Conservation (phyloP, 2,329 filamentous ascomycete species). For the Metarhizium rileyi region DNA sequence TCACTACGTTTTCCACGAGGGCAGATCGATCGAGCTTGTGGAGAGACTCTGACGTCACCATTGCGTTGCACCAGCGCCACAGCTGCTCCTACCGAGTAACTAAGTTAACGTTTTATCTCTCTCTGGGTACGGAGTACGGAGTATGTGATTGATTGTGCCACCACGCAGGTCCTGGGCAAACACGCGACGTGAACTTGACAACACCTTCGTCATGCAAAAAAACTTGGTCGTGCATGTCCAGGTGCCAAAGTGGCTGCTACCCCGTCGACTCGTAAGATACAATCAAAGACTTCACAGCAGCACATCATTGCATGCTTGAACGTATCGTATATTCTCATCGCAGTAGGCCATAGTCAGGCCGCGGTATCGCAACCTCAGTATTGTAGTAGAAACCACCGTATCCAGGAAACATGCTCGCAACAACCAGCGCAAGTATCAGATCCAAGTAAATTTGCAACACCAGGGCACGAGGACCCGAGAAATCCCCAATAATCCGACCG, state of each 20-base stretch:
- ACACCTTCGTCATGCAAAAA: no score
- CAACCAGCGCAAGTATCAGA: constrained; percentile 15
- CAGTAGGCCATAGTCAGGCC: constrained; percentile 19
- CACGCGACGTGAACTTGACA: no score
- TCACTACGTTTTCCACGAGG: neutral
- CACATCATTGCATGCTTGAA: constrained; percentile 12
- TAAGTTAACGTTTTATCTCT: no score
- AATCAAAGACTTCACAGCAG: neutral
- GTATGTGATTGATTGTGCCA: no score
- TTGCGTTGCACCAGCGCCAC: constrained; percentile 4
- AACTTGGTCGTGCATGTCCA: no score
- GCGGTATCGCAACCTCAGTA: constrained; percentile 20
- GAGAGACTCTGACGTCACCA: constrained; percentile 11
- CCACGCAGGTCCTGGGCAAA: no score
- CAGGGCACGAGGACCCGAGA: constrained; percentile 23
- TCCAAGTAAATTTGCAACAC: constrained; percentile 24
- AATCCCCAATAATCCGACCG: constrained; percentile 21
- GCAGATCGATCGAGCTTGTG: neutral
- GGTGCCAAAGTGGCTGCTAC: no score
- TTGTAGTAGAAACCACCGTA: constrained; percentile 17
- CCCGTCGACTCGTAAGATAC: no score
- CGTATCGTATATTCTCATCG: constrained; percentile 30
- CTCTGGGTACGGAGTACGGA: no score
- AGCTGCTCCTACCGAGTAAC: no score
- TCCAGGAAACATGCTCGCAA: constrained; percentile 22